Conservation (phyloP, 257 asterid genomes). For the Primulina eburnea region DNA sequence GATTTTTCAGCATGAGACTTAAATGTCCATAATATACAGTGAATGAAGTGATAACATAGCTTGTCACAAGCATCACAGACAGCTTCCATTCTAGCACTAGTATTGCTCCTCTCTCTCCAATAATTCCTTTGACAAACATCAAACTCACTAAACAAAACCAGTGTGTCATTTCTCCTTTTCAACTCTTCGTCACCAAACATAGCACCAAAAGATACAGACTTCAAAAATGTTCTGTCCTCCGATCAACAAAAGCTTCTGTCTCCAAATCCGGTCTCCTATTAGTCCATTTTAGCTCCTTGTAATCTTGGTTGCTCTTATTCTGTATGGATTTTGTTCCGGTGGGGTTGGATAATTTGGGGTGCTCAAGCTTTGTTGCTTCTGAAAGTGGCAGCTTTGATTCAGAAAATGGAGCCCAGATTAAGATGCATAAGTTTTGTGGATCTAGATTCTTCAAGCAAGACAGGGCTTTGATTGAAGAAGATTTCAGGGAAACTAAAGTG, state of each 20-base stretch:
- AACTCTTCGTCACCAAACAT: conserved; percentile 34
- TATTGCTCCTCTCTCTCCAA: conserved; percentile 31
- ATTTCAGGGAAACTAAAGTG: conserved; percentile 46
- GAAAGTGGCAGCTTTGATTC: conserved; percentile 27
- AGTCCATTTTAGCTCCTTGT: conserved; percentile 34
- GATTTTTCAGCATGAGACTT: too few species aligned
- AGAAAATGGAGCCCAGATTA: conserved; percentile 21
- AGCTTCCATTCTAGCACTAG: conserved; percentile 21
- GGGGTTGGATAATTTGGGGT: conserved; percentile 48
- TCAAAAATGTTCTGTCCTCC: conserved; percentile 47
- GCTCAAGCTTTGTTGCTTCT: conserved; percentile 29
- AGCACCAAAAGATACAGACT: conserved; percentile 25
- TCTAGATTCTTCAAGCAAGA: conserved; percentile 61
- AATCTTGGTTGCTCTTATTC: conserved; percentile 17
- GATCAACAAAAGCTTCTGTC: conserved; percentile 32
- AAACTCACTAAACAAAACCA: conserved; percentile 47
- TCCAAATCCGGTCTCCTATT: conserved; percentile 32
- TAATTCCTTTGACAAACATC: conserved; percentile 58
- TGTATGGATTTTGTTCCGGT: conserved; percentile 70
- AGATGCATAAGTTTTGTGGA: conserved; percentile 52
- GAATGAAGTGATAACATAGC: background rate
- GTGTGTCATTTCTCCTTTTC: conserved; percentile 26
- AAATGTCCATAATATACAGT: too few species aligned
- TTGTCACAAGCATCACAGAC: conserved; percentile 38
- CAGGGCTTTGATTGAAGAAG: conserved; percentile 48